phyloP scores from a whole-genome alignment of 163 green algal species.

The Trebouxia gelatinosa region DNA sequence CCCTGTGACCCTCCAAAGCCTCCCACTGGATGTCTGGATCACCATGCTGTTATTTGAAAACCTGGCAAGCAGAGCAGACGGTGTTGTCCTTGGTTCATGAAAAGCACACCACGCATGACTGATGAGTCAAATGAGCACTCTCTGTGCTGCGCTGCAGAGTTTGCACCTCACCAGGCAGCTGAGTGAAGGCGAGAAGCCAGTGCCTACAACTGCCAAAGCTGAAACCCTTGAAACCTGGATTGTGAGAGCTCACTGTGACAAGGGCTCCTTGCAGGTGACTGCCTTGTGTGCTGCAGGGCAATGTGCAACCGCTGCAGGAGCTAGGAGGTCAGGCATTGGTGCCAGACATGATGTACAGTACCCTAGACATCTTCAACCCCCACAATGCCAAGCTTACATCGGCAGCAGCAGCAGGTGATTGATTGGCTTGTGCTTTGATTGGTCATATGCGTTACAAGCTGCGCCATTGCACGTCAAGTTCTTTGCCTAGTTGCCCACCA shows the following conservation, averaged over 20 bases:
- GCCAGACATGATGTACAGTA: slow-evolving; percentile 38
- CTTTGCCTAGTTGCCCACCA: no score
- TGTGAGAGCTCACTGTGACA: slow-evolving; percentile 25
- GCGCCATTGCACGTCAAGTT: no score
- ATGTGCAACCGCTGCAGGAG: slow-evolving; percentile 17
- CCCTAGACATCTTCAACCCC: slow-evolving; percentile 37
- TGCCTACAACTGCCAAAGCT: neutral
- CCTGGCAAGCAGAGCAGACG: no score
- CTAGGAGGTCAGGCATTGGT: slow-evolving; percentile 31
- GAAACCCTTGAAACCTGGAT: slow-evolving; percentile 30
- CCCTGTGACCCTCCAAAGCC: no score
- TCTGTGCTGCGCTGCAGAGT: neutral
- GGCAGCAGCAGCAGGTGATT: slow-evolving; percentile 9
- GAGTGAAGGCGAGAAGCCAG: neutral
- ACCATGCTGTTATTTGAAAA: no score
- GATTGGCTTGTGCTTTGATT: neutral
- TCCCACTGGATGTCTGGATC: no score
- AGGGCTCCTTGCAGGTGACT: slow-evolving; percentile 16
- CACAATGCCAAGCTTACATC: slow-evolving; percentile 9
- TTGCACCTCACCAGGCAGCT: slow-evolving; percentile 17
- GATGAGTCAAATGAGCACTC: no score
- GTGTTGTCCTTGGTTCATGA: no score
- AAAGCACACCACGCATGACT: no score
- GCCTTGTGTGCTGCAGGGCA: neutral
- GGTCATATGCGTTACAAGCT: no score